These are phyloP conservation scores for Hypocrella siamensis DNA, from an alignment of 2,329 filamentous ascomycete genomes.

Conservation along the genomic window DNA sequence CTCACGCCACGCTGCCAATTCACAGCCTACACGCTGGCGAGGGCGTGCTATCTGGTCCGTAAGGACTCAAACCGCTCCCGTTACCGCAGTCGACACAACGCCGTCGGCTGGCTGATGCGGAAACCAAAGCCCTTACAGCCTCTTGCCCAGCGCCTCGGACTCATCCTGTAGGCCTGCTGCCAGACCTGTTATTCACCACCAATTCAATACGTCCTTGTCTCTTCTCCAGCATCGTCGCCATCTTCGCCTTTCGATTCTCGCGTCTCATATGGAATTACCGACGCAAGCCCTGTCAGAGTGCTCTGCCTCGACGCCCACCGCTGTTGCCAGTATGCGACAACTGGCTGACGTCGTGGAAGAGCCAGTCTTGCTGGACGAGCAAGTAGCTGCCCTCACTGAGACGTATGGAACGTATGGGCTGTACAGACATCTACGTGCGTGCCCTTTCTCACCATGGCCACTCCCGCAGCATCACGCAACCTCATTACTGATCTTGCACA, in stretches of 20 bases:
- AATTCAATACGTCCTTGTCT: conserved; percentile 57
- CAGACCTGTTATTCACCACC: conserved; percentile 43
- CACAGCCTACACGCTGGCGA: conserved; percentile 2
- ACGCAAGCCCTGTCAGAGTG: conserved; percentile 10
- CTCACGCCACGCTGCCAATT: no score
- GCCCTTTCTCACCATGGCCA: background rate
- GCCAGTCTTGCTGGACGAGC: conserved; percentile 52
- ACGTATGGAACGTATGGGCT: conserved; percentile 26
- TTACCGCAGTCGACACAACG: conserved; percentile 4
- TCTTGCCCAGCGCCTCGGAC: conserved; percentile 18
- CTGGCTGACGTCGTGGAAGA: conserved; percentile 80
- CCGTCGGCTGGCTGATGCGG: conserved; percentile 4
- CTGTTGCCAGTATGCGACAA: conserved; percentile 44
- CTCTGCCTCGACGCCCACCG: conserved; percentile 14
- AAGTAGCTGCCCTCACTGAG: conserved; percentile 18
- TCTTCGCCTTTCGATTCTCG: conserved; percentile 54
- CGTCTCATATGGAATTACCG: conserved; percentile 58
- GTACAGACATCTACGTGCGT: conserved; percentile 61
- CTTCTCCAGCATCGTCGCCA: conserved; percentile 49
- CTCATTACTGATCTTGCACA: conserved; percentile 12
- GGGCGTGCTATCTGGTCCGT: conserved; percentile 4
- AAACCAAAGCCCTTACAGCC: conserved; percentile 14
- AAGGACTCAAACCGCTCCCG: conserved; percentile 5
- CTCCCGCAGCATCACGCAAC: no score
- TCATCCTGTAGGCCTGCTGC: conserved; percentile 24